phyloP scores from a whole-genome alignment of 208 protist species.

The Entamoeba dispar region DNA sequence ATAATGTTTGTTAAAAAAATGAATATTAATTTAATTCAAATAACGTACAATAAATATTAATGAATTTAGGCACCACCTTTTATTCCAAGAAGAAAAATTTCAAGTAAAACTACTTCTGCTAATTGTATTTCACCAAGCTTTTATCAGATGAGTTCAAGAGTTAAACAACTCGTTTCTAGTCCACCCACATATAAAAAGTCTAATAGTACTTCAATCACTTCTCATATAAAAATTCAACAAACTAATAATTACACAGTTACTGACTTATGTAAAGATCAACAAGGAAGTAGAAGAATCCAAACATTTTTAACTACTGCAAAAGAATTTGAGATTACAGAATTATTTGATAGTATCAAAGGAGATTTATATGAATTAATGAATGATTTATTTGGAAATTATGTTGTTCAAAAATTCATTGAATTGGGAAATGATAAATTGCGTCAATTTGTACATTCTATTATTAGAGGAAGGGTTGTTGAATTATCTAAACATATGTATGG shows the following conservation, averaged over 20 bases:
- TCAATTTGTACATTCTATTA: constrained; percentile 36
- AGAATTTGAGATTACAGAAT: neutral
- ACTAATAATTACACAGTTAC: neutral
- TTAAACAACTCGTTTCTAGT: neutral
- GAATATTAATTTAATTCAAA: no score
- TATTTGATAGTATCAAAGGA: neutral
- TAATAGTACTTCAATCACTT: neutral
- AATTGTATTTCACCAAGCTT: neutral
- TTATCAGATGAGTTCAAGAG: neutral
- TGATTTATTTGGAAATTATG: constrained; percentile 39
- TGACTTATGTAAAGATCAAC: neutral
- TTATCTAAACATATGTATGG: constrained; percentile 81
- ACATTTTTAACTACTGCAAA: neutral
- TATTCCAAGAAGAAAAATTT: neutral
- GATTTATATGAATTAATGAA: constrained; percentile 41
- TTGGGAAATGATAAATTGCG: neutral
- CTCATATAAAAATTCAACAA: neutral
- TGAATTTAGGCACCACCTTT: neutral
- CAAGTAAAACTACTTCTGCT: neutral
- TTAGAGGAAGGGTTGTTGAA: constrained; percentile 64
- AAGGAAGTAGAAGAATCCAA: neutral
- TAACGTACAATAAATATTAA: no score
- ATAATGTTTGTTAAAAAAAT: neutral
- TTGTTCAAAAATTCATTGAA: constrained; percentile 29
- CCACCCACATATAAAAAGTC: neutral